Evolutionary conservation across 768 basidiomycete genomes (phyloP).

Genomic region (Mycena maculata): DNA sequence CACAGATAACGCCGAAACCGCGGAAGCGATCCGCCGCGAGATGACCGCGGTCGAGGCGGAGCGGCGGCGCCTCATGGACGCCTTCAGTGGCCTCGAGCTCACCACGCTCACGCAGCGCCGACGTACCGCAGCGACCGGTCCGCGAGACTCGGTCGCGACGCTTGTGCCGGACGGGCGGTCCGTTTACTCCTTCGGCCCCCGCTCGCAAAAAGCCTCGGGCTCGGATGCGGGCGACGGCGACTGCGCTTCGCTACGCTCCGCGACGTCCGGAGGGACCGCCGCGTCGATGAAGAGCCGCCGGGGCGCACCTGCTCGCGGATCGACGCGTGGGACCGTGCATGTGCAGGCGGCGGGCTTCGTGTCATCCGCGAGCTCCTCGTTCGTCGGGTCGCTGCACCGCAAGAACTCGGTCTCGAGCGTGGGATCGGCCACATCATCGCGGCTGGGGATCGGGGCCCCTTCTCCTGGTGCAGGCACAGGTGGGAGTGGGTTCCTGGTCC

Average conservation of each 20-base stretch:
- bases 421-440: conserved; percentile 53
- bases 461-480: conserved; percentile 33
- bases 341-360: conserved; percentile 24
- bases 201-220: conserved; percentile 51
- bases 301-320: conserved; percentile 42
- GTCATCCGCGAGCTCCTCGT: conserved; percentile 34
- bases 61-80: conserved; percentile 76
- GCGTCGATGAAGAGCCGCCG: conserved; percentile 57
- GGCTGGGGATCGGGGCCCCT: conserved; percentile 30
- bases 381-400: conserved; percentile 58
- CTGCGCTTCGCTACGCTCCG: conserved; percentile 63
- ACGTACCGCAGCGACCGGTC: conserved; percentile 44
- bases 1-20: conserved; percentile 67
- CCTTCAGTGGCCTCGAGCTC: conserved; percentile 83
- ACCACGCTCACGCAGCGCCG: conserved; percentile 68
- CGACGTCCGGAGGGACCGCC: conserved; percentile 61
- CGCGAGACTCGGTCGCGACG: conserved; percentile 50
- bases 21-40: conserved; percentile 72
- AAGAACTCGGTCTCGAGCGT: conserved; percentile 74
- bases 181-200: conserved; percentile 30
- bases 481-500: conserved; percentile 28
- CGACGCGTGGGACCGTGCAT: conserved; percentile 39
- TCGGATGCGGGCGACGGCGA: conserved; percentile 59
- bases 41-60: conserved; percentile 79
- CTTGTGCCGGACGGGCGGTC: conserved; percentile 45